Base-by-base conservation (phyloP, 257 asterid genomes). In the Solanum sejunctum region DNA sequence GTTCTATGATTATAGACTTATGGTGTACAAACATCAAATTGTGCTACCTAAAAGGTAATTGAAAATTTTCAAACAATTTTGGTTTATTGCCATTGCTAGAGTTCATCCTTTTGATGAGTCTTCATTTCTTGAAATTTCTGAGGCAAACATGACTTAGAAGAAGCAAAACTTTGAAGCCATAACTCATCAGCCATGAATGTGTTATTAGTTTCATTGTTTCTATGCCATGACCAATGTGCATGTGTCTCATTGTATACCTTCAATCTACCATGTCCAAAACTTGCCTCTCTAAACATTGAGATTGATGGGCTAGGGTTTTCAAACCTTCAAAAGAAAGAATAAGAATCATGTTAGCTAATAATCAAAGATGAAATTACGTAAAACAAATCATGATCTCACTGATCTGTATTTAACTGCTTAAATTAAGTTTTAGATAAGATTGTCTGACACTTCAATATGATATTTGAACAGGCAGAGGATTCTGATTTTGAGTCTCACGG, bases 241-340 rank as follows among this genome's bases (percentile, higher is more conserved):
- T 91, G 98, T 13, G 91, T 93, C 84, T 84, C 63, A 80, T 94
- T 95, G 41, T 82, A 5, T 15, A 95, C 80, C 86, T 89, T 91
- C 86, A 94, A 79, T 75, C 97, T 89, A n/a, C 97, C 98, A 78
- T 92, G 97, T 61, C 99, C 98, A n/a, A 95, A 95, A 87, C 98
- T 95, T 63, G 99, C 69, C 85, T 95, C 99, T 16, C 87, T 84
- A 70, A 36, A 94, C 3, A 88, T 32, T 5, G 99, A 94, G 23
- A 91, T 90, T 0, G 90, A 85, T 16, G 99, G 94, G 23, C 90
- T 92, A 47, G 95, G 95, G 10, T 84, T 73, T 77, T 85, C 92
- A 83, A 90, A 93, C 75, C 97, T 94, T n/a, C 56, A 82, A 61
- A 45, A 58, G 20, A n/a, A n/a, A n/a, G 11, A 7, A 12, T 0